These are phyloP conservation scores for Pelagomonas calceolata DNA, from an alignment of 108 stramenopile species.

Conservation along the genomic window DNA sequence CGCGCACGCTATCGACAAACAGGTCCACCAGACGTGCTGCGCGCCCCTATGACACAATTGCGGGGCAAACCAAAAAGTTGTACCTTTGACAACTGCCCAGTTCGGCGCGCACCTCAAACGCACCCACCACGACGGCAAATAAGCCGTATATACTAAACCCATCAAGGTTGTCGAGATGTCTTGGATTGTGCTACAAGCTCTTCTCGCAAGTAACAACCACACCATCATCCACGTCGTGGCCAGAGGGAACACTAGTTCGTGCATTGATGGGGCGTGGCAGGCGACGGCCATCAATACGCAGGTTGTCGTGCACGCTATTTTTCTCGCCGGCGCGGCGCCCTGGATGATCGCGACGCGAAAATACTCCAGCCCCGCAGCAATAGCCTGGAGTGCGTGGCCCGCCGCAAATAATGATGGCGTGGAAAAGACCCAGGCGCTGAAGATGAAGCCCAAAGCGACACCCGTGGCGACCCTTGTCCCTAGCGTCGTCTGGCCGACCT, in stretches of 20 bases:
- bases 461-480: constrained; percentile 21
- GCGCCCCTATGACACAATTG: constrained; percentile 38
- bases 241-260: constrained; percentile 9
- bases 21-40: constrained; percentile 86
- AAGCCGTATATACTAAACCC: constrained; percentile 92
- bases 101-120: constrained; percentile 29
- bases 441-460: constrained; percentile 63
- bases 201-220: constrained; percentile 76
- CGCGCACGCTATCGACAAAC: constrained; percentile 76
- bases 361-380: constrained; percentile 72
- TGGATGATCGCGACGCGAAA: constrained; percentile 87
- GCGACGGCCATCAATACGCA: constrained; percentile 3
- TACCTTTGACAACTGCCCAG: background rate
- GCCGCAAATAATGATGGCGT: constrained; percentile 78
- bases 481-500: too few relatives aligned
- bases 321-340: constrained; percentile 79
- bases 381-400: constrained; percentile 72
- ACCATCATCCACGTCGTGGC: constrained; percentile 61
- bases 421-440: constrained; percentile 80
- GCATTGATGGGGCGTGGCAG: background rate
- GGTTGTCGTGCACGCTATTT: constrained; percentile 71
- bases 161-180: constrained; percentile 92
- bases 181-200: constrained; percentile 55
- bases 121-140: constrained; percentile 88
- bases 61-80: background rate